Conservation (phyloP, 2,329 filamentous ascomycete genomes). For the Madurella fahalii region DNA sequence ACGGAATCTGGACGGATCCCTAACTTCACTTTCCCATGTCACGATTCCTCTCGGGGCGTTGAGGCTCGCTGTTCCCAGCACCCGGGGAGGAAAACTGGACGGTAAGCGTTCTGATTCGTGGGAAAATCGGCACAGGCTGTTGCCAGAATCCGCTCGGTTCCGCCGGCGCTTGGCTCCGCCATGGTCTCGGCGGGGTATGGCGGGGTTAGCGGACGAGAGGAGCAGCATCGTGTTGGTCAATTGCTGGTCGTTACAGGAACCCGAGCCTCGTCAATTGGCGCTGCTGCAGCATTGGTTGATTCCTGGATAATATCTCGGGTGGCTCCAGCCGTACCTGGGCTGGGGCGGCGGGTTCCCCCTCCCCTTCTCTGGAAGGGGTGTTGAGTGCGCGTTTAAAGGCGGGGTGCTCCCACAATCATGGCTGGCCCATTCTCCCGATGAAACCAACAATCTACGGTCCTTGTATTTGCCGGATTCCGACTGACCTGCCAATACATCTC, state of each 20-base stretch:
- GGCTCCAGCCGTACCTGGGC: not conserved
- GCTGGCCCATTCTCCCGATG: too few relatives aligned
- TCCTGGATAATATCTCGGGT: slow-evolving; percentile 17
- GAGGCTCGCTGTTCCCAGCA: too few relatives aligned
- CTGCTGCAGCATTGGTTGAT: slow-evolving; percentile 2
- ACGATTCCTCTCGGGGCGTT: not conserved
- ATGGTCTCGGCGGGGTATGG: slow-evolving; percentile 21
- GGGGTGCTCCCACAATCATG: not conserved
- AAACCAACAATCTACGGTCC: not conserved
- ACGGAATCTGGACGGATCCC: too few relatives aligned
- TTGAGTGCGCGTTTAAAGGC: too few relatives aligned
- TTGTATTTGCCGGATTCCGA: not conserved
- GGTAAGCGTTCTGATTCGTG: slow-evolving; percentile 31
- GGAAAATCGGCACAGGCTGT: slow-evolving; percentile 31
- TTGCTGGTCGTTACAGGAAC: not conserved
- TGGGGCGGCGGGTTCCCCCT: not conserved
- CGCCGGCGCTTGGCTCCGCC: slow-evolving; percentile 6
- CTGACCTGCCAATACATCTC: not conserved
- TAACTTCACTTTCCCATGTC: not conserved
- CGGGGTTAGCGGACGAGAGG: slow-evolving; percentile 10
- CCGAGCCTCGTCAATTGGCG: not conserved
- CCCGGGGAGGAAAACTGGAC: not conserved
- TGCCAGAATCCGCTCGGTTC: slow-evolving; percentile 11
- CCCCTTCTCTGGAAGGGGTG: too few relatives aligned
- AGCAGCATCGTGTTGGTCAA: slow-evolving; percentile 8